Conservation (phyloP, 441 rosid species). For the Populus tomentosa region DNA sequence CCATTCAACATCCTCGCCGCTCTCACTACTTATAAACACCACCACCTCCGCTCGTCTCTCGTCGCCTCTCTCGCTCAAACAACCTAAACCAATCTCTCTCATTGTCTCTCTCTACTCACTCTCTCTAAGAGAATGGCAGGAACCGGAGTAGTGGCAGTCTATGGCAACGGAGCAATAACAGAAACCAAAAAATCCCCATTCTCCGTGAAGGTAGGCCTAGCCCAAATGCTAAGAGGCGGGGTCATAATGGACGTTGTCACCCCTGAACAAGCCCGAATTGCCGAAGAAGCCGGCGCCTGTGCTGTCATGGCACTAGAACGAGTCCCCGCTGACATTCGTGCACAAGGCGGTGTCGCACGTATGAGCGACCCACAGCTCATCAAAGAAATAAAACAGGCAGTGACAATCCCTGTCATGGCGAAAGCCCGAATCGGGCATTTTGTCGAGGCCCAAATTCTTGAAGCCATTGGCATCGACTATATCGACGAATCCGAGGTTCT, state of each 20-base stretch:
- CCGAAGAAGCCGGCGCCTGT: slow-evolving; percentile 86
- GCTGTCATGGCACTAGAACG: slow-evolving; percentile 98
- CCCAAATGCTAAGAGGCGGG: slow-evolving; percentile 98
- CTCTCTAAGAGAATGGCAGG: slow-evolving; percentile 48
- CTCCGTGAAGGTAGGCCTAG: slow-evolving; percentile 91
- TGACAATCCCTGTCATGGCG: slow-evolving; percentile 96
- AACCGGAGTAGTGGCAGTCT: slow-evolving; percentile 83
- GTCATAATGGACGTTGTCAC: slow-evolving; percentile 97
- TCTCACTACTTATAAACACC: slow-evolving; percentile 16
- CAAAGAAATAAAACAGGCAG: slow-evolving; percentile 72
- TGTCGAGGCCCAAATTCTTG: slow-evolving; percentile 91
- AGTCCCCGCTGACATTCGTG: slow-evolving; percentile 88
- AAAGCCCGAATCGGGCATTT: slow-evolving; percentile 94
- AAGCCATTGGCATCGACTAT: slow-evolving; percentile 79
- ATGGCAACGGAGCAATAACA: slow-evolving; percentile 78
- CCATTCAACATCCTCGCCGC: slow-evolving; percentile 15
- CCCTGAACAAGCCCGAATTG: slow-evolving; percentile 84
- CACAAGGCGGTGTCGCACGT: slow-evolving; percentile 91
- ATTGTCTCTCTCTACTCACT: neutral
- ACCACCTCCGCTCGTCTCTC: neutral
- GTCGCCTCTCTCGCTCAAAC: neutral
- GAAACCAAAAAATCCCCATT: slow-evolving; percentile 84
- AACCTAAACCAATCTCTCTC: neutral
- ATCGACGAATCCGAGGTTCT: slow-evolving; percentile 88
- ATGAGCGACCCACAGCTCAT: slow-evolving; percentile 93